Percentiles rank a stretch among this genome's conserved stretches.
Evolutionary conservation across 2,329 filamentous ascomycete genomes (phyloP).

Genomic region (Dothideomycetidae sp.): DNA sequence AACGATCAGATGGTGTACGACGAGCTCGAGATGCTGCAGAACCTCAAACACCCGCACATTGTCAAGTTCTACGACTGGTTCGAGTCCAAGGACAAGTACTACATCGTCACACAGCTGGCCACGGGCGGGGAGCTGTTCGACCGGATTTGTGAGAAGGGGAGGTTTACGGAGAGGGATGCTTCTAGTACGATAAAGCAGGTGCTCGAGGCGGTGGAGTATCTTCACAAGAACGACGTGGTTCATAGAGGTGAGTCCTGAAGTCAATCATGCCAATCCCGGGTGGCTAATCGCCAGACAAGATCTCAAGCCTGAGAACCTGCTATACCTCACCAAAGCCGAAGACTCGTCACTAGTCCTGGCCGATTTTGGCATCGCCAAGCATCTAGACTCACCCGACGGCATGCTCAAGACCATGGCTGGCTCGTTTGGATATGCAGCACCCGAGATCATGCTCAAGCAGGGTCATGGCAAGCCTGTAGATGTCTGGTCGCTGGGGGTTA

Average conservation of each 20-base stretch:
- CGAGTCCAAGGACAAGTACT: conserved; percentile 98
- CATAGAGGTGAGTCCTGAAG: conserved; percentile 57
- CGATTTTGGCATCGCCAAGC: conserved; percentile 98
- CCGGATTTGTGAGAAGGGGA: conserved; percentile 93
- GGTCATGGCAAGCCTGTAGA: conserved; percentile 97
- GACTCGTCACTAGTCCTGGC: conserved; percentile 82
- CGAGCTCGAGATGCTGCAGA: conserved; percentile 85
- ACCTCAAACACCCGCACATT: conserved; percentile 84
- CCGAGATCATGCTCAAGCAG: conserved; percentile 95
- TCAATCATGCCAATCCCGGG: not conserved
- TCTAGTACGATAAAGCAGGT: conserved; percentile 92
- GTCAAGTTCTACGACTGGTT: conserved; percentile 98
- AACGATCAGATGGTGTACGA: conserved; percentile 99
- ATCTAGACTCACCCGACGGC: conserved; percentile 79
- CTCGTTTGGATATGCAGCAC: conserved; percentile 93
- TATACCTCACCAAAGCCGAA: conserved; percentile 68
- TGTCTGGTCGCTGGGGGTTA: conserved; percentile 98
- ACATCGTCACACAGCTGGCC: conserved; percentile 93
- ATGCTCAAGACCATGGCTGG: conserved; percentile 97
- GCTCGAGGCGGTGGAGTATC: conserved; percentile 80
- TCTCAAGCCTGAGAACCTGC: conserved; percentile 92
- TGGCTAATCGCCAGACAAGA: conserved; percentile 42
- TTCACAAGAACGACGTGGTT: conserved; percentile 88
- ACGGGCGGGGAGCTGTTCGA: conserved; percentile 96
- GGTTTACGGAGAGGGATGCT: conserved; percentile 96